Evolutionary conservation across 306 rosid genomes (phyloP).

Genomic region (Arachis stenosperma): DNA sequence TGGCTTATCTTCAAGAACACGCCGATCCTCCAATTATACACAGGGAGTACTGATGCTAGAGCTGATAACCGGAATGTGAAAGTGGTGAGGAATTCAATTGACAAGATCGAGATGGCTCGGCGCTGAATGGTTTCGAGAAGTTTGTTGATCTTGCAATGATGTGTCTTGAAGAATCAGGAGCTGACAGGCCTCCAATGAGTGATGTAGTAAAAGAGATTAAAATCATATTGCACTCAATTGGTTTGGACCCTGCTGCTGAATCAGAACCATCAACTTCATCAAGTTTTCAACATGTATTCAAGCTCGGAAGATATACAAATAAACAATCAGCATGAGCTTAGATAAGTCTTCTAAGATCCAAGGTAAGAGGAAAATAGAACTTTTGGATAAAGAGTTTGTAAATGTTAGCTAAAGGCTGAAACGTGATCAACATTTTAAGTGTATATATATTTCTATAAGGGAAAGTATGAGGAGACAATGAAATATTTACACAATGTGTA

Average conservation of each 20-base stretch:
- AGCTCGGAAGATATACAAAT: conserved; percentile 15
- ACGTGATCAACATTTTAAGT: neutral
- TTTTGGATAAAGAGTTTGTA: neutral
- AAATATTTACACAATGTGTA: too few relatives aligned
- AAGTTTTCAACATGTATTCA: conserved; percentile 32
- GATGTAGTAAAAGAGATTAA: conserved; percentile 63
- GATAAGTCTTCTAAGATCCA: neutral
- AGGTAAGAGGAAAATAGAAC: neutral
- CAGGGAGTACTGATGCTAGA: conserved; percentile 64
- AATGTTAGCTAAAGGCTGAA: neutral
- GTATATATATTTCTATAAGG: conserved; percentile 8
- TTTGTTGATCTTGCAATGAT: conserved; percentile 60
- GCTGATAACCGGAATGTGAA: conserved; percentile 60
- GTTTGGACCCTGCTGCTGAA: conserved; percentile 38
- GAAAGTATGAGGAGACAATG: too few relatives aligned
- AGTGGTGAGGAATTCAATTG: conserved; percentile 48
- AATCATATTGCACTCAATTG: conserved; percentile 38
- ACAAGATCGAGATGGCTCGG: conserved; percentile 41
- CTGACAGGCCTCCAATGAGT: conserved; percentile 59
- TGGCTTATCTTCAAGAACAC: conserved; percentile 70
- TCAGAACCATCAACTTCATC: conserved; percentile 40
- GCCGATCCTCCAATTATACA: conserved; percentile 74
- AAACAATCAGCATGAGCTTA: neutral
- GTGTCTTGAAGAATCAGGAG: conserved; percentile 50
- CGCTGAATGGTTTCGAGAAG: conserved; percentile 47